Evolutionary conservation across 2,329 filamentous ascomycete genomes (phyloP).

Genomic region (Chrysosporium queenslandicum): DNA sequence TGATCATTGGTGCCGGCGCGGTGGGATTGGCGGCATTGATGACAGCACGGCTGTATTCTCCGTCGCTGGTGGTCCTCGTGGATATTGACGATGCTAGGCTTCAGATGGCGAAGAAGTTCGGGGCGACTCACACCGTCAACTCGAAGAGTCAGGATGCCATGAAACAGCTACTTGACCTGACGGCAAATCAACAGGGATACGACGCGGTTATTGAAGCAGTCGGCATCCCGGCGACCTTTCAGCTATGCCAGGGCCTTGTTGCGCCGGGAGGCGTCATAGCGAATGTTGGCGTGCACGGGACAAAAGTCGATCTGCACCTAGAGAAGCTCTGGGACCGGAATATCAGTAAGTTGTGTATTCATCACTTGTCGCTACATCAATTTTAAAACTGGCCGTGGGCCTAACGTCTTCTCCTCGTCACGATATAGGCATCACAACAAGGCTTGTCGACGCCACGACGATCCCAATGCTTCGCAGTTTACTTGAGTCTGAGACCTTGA

Average conservation of each 20-base stretch:
- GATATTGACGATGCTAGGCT: slow-evolving; percentile 44
- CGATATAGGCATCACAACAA: slow-evolving; percentile 38
- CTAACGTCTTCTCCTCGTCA: no score
- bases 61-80: slow-evolving; percentile 43
- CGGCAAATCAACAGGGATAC: slow-evolving; percentile 41
- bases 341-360: slow-evolving; percentile 34
- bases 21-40: slow-evolving; percentile 38
- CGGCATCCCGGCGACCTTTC: slow-evolving; percentile 45
- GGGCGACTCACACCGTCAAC: slow-evolving; percentile 41
- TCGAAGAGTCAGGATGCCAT: slow-evolving; percentile 30
- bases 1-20: slow-evolving; percentile 47
- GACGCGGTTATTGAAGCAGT: slow-evolving; percentile 52
- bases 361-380: no score
- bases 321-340: slow-evolving; percentile 48
- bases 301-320: slow-evolving; percentile 43
- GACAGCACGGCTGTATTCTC: slow-evolving; percentile 48
- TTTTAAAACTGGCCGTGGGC: no score
- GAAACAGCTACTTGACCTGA: slow-evolving; percentile 33
- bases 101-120: slow-evolving; percentile 39
- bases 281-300: slow-evolving; percentile 51
- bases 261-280: slow-evolving; percentile 46
- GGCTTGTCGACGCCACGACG: slow-evolving; percentile 41
- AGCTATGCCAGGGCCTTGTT: slow-evolving; percentile 45
- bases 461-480: slow-evolving; percentile 44
- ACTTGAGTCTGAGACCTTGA: slow-evolving; percentile 34